A percentile compares a stretch with the other conserved stretches of the same genome.
These are phyloP conservation scores for Paraphoma sp. DNA, from an alignment of 2,329 filamentous ascomycete species.

Conservation along the genomic window DNA sequence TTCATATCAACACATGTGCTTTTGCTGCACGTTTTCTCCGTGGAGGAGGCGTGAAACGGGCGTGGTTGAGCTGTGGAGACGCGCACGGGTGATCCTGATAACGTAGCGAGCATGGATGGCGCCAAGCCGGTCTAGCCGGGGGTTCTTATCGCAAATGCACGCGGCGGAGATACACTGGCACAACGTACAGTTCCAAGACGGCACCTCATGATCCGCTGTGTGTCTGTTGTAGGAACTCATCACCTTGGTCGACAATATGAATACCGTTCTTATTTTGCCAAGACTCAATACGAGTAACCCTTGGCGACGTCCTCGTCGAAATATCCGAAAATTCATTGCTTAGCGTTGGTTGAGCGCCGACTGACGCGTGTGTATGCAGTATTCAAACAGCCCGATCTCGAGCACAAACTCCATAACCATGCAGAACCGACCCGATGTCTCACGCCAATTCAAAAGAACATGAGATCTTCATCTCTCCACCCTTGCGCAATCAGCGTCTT, in stretches of 20 bases:
- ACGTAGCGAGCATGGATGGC: conserved; percentile 16
- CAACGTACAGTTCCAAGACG: conserved; percentile 1
- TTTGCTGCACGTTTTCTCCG: conserved; percentile 24
- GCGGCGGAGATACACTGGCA: conserved; percentile 20
- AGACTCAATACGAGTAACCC: no score
- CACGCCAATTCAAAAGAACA: conserved; percentile 70
- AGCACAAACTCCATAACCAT: neutral
- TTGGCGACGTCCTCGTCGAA: no score
- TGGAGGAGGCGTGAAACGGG: conserved; percentile 29
- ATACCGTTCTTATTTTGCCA: no score
- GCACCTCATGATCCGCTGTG: no score
- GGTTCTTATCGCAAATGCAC: conserved; percentile 12
- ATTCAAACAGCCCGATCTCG: neutral
- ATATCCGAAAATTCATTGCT: no score
- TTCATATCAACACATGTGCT: conserved; percentile 15
- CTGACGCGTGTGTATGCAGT: no score
- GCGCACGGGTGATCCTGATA: conserved; percentile 28
- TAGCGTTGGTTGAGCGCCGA: no score
- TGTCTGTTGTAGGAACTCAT: no score
- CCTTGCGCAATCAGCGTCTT: conserved; percentile 66
- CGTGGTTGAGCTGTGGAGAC: conserved; percentile 4
- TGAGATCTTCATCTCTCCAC: conserved; percentile 74
- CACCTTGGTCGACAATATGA: no score
- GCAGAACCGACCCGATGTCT: neutral
- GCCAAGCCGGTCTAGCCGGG: conserved; percentile 16